Conservation (phyloP, 305 asterid genomes). For the Lippia alba region DNA sequence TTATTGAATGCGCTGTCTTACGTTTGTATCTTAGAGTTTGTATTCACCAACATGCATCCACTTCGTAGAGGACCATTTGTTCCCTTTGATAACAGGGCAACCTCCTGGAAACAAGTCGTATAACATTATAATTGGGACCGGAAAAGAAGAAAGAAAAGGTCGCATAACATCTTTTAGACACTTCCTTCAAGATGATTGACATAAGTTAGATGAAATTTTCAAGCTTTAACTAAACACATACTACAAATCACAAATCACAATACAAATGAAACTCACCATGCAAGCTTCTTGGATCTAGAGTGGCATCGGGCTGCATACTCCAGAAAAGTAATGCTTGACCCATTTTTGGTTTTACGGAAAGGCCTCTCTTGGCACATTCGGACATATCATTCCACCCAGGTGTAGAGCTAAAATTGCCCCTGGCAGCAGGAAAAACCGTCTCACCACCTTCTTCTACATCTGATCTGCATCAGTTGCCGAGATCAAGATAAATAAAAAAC, state of each 20-base stretch:
- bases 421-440: constrained; percentile 84
- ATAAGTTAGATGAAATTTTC: constrained; percentile 11
- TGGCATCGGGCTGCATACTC: constrained; percentile 89
- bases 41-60: constrained; percentile 62
- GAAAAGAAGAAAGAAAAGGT: not conserved
- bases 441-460: constrained; percentile 99
- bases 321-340: constrained; percentile 90
- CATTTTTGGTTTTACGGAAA: constrained; percentile 73
- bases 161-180: no score
- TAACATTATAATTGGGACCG: not conserved
- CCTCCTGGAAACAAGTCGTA: constrained; percentile 44
- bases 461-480: constrained; percentile 63
- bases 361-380: constrained; percentile 78
- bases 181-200: not conserved
- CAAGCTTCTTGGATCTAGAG: constrained; percentile 75
- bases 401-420: constrained; percentile 64
- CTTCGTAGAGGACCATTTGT: constrained; percentile 65
- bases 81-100: constrained; percentile 62
- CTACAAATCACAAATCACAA: no score
- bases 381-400: constrained; percentile 72
- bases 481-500: constrained; percentile 24
- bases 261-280: constrained; percentile 74
- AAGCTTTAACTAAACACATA: no score
- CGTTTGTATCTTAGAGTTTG: constrained; percentile 32
- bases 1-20: not conserved